Percentiles rank a stretch among this genome's conserved stretches.
These are phyloP conservation scores for Sphaerulina vaccinii DNA, from an alignment of 2,329 filamentous ascomycete species.

Conservation along the genomic window DNA sequence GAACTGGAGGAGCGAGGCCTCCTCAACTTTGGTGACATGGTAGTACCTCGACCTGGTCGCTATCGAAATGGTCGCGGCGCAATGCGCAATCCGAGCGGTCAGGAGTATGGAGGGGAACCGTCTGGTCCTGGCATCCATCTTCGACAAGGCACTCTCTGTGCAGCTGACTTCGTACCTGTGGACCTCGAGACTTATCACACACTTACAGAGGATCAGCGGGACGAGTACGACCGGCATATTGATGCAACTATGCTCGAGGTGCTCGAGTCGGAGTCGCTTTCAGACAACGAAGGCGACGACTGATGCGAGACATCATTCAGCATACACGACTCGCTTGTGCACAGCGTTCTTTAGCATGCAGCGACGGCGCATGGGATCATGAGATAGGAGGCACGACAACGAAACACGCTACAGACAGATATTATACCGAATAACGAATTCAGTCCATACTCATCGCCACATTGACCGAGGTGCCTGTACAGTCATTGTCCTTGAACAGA, in stretches of 20 bases:
- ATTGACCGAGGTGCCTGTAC: conserved; percentile 1
- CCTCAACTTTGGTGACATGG: conserved; percentile 1
- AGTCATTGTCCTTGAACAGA: conserved; percentile 2
- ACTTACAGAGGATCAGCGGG: background rate
- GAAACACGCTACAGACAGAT: conserved; percentile 5
- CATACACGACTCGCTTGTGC: conserved; percentile 6
- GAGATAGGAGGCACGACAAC: background rate
- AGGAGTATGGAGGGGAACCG: background rate
- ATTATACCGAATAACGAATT: conserved; percentile 3
- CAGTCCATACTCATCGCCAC: background rate
- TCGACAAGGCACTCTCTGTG: no score
- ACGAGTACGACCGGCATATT: conserved; percentile 10
- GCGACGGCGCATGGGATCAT: conserved; percentile 18
- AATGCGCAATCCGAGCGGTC: background rate
- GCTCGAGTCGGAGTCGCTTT: conserved; percentile 8
- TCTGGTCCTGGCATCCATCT: background rate
- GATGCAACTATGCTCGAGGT: conserved; percentile 2
- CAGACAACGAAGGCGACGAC: background rate
- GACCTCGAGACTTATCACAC: background rate
- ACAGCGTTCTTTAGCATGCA: conserved; percentile 23
- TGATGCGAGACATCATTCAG: conserved; percentile 2
- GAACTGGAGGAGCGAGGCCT: background rate
- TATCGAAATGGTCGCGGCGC: background rate
- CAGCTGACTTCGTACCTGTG: no score
- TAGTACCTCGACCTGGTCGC: background rate